Base-by-base conservation (phyloP, 495 filamentous ascomycete species). In the Lasiosphaeriaceae sp. region DNA sequence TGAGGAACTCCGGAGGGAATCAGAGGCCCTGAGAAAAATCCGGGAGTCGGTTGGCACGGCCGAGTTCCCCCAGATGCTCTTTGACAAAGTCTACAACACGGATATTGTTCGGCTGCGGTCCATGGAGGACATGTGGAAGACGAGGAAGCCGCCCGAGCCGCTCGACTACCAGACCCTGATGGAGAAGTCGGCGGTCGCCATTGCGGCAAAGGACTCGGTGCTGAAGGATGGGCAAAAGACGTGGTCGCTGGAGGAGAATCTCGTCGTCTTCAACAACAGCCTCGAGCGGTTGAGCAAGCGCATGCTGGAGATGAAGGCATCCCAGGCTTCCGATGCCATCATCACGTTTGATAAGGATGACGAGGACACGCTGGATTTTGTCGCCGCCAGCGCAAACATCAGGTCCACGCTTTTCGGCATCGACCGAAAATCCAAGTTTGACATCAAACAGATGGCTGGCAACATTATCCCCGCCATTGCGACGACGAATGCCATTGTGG, bases 381-480 rank as follows among this genome's bases (percentile, higher is more conserved):
- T 99, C 11, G 84, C 92, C 1, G 85, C 95, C 0, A 87, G 86
- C 58, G 91, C 93, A 3, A 97, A 97, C 60, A 76, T 99, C 35
- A 83, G 94, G 34, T 93, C 92, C 3, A 78, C 81, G 17, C 74
- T 94, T 11, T 99, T 97, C 65, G 88, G 84, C 47, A 95, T 99
- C 50, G 89, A 94, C 58, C 71, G 77, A 8, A 90, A 89, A 64
- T 96, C 92, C 6, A 92, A 96, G 52, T 99, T 97, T 58, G 91
- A 97, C 66, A 92, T 93, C 62, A 99, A 99, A 69, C 90, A 97
- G 73, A 99, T 97, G 92, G 94, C 94, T 22, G 94, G 94, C 50
- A 97, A 97, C 64, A 99, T 99, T 64, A 97, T 99, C 54, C 94
- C 94, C 0, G 95, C 94, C 2, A 99, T 99, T 69, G 94, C 94